phyloP scores from a whole-genome alignment of 495 filamentous ascomycete genomes.

The Cladorrhinum samala region DNA sequence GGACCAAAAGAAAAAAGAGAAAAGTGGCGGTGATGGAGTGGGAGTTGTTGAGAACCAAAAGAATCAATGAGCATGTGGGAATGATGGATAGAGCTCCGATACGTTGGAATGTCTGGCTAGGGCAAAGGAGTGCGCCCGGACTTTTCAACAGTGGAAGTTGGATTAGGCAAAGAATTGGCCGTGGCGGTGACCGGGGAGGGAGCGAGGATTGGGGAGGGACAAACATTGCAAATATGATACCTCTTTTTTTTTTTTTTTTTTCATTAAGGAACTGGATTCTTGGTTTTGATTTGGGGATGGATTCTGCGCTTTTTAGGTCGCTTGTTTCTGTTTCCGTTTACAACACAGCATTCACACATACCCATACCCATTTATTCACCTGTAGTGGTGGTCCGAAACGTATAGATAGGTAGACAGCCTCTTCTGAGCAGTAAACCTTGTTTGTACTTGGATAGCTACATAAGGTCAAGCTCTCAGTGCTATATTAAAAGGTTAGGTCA shows the following conservation, averaged over 20 bases:
- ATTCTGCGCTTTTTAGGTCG: neutral
- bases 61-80: neutral
- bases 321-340: neutral
- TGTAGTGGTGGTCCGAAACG: neutral
- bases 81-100: neutral
- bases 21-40: neutral
- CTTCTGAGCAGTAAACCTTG: neutral
- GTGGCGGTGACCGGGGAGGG: neutral
- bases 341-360: neutral
- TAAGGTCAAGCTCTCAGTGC: too few relatives aligned
- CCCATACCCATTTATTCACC: neutral
- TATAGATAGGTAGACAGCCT: neutral
- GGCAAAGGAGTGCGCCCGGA: neutral
- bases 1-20: neutral
- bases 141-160: neutral
- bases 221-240: neutral
- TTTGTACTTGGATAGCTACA: too few relatives aligned
- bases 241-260: constrained; percentile 4
- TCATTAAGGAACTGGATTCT: neutral
- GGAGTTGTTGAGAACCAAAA: neutral
- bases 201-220: neutral
- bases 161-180: neutral
- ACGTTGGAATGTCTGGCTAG: neutral
- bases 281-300: neutral
- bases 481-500: too few relatives aligned